Percentiles rank a stretch among this genome's conserved stretches.
Conservation (phyloP, 2,329 filamentous ascomycete species). For the Aurifilum marmelostoma region DNA sequence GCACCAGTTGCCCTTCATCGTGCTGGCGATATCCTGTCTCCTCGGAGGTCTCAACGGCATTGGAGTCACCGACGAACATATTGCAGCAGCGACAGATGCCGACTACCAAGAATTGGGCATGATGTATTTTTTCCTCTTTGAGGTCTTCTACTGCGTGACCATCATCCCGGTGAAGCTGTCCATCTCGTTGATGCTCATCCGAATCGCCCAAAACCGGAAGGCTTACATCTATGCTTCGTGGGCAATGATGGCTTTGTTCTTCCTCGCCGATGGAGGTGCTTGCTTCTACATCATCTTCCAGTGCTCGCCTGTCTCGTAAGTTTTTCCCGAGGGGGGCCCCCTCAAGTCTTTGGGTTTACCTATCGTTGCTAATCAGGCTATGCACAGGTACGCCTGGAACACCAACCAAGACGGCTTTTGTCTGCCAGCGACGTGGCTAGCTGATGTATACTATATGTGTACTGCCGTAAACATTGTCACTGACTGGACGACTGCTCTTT, state of each 20-base stretch:
- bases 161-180: slow-evolving; percentile 28
- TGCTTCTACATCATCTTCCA: slow-evolving; percentile 28
- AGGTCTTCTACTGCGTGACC: slow-evolving; percentile 28
- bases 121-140: slow-evolving; percentile 29
- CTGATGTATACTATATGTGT: slow-evolving; percentile 23
- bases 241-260: slow-evolving; percentile 28
- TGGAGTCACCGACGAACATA: slow-evolving; percentile 18
- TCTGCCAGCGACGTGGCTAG: slow-evolving; percentile 22
- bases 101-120: slow-evolving; percentile 20
- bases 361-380: neutral
- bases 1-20: slow-evolving; percentile 21
- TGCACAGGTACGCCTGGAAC: slow-evolving; percentile 25
- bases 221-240: slow-evolving; percentile 22
- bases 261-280: slow-evolving; percentile 22
- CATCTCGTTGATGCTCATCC: slow-evolving; percentile 28
- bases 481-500: slow-evolving; percentile 23
- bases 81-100: slow-evolving; percentile 15
- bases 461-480: slow-evolving; percentile 27
- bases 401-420: slow-evolving; percentile 22
- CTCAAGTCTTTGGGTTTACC: too few species aligned
- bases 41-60: slow-evolving; percentile 23
- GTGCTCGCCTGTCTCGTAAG: slow-evolving; percentile 22
- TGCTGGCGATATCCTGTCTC: slow-evolving; percentile 23
- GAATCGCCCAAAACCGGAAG: slow-evolving; percentile 28
- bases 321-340: neutral